phyloP scores from a whole-genome alignment of 2,329 filamentous ascomycete genomes.

The Ceratocystiopsis brevicomis region DNA sequence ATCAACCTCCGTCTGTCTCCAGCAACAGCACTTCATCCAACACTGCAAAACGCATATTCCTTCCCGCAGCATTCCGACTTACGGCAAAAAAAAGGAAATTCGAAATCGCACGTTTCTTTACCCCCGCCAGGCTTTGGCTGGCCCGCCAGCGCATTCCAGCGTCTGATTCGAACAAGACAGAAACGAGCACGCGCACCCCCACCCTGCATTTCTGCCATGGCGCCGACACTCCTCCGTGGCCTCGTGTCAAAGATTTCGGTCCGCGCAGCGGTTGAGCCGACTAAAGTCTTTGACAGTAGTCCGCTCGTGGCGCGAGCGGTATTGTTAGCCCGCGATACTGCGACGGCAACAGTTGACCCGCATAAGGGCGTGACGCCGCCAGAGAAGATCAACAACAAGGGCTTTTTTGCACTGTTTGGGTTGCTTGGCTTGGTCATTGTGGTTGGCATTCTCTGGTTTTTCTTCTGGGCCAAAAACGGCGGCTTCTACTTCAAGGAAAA shows the following conservation, averaged over 20 bases:
- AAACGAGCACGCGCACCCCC: neutral
- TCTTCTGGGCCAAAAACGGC: conserved; percentile 94
- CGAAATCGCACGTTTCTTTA: neutral
- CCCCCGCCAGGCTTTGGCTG: neutral
- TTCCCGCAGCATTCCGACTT: neutral
- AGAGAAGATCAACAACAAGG: conserved; percentile 42
- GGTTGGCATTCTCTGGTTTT: conserved; percentile 75
- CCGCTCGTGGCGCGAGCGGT: conserved; percentile 25
- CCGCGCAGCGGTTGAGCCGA: conserved; percentile 6
- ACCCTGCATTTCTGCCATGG: conserved; percentile 13
- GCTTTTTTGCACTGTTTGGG: conserved; percentile 71
- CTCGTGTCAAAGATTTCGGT: conserved; percentile 4
- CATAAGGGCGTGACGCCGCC: conserved; percentile 31
- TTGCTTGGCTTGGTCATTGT: conserved; percentile 64
- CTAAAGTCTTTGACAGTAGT: conserved; percentile 17
- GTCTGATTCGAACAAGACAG: neutral
- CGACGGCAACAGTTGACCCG: conserved; percentile 19
- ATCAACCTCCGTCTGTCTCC: neutral
- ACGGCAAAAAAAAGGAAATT: too few species aligned
- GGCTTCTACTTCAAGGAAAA: conserved; percentile 70
- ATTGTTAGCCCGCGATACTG: conserved; percentile 23
- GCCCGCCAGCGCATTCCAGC: conserved; percentile 1
- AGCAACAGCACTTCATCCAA: too few species aligned
- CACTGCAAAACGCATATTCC: neutral
- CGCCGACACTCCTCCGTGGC: conserved; percentile 20